Base-by-base conservation (phyloP, 2,329 filamentous ascomycete species). In the Acephala macrosclerotiorum region DNA sequence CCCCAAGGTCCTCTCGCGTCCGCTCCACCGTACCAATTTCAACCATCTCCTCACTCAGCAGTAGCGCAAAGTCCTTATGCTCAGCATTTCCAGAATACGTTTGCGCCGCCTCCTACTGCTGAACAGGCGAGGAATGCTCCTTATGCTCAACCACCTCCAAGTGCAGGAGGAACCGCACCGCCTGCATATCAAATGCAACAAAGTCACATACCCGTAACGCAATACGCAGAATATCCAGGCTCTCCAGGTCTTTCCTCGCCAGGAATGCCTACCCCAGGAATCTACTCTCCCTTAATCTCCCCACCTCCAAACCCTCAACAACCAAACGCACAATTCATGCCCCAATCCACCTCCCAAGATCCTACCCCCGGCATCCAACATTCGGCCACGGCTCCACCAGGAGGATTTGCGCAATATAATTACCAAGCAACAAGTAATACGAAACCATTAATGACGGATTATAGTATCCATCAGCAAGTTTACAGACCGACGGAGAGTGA, bases 401-500 rank as follows among this genome's bases (percentile, higher is more conserved):
- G 84, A 1, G 87, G 87, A 1, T 90, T 84, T 74, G 79, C 86
- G 22, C 83, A 85, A 67, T 91, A 86, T 72, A 76, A 75, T 45
- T 85, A 85, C 62, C 72, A 71, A 0, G 73, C 77, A 12, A 18
- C 67, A 1, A 68, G 66, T 42, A 69, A 68, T 49, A 71, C 78
- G 16, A 75, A 79, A 9, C 79, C 79, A 0, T 72, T 75, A 74
- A 25, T 71, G 71, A 63, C 67, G 65, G 85, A 87, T 58, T 91
- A 90, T 66, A 76, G 78, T 8, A 79, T 93, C 49, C 91, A 94
- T 72, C 84, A 88, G 73, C 90, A 93, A 76, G 78, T 88, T 20
- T 94, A 93, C 74, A 79, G 87, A 62, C 91, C 91, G 1, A 90
- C 87, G 5, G 88, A 91, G 76, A 79, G 79, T 5, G 90, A 92